A percentile compares a stretch with the other conserved stretches of the same genome.
phyloP scores from a whole-genome alignment of 2,329 filamentous ascomycete genomes.

The Neocatenulostroma microsporum region DNA sequence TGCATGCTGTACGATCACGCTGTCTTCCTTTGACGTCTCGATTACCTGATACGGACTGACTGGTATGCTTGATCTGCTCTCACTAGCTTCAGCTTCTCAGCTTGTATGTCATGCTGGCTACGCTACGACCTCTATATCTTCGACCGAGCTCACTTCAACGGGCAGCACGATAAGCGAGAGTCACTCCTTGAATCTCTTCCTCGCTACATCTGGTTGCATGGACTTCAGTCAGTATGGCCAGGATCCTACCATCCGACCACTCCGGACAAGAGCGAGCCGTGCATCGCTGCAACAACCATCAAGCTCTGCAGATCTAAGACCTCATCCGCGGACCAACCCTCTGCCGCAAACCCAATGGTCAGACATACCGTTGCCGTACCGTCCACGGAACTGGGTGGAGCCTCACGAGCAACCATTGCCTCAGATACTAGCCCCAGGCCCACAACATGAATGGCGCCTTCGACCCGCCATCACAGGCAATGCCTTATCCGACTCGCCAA shows the following conservation, averaged over 20 bases:
- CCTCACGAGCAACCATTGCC: slow-evolving; percentile 6
- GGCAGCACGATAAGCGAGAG: slow-evolving; percentile 1
- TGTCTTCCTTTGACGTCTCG: slow-evolving; percentile 1
- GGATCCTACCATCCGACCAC: slow-evolving; percentile 32
- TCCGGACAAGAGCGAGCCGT: slow-evolving; percentile 2
- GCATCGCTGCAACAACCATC: background rate
- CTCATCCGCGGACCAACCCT: slow-evolving; percentile 8
- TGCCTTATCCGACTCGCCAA: slow-evolving; percentile 5
- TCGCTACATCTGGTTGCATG: slow-evolving; percentile 2
- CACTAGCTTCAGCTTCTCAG: background rate
- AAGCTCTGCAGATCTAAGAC: background rate
- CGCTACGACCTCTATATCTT: slow-evolving; percentile 1
- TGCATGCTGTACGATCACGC: background rate
- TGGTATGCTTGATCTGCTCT: background rate
- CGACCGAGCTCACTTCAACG: background rate
- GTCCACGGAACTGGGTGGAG: slow-evolving; percentile 14
- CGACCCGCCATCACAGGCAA: slow-evolving; percentile 3
- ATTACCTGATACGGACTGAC: background rate
- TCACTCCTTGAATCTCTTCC: background rate
- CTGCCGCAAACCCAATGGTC: slow-evolving; percentile 19
- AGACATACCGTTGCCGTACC: slow-evolving; percentile 13
- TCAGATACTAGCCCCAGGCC: no score
- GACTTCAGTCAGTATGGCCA: slow-evolving; percentile 1
- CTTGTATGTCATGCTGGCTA: background rate
- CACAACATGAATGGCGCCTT: slow-evolving; percentile 1